Evolutionary conservation across 106 monocot genomes (phyloP).

Genomic region (Chionographis japonica): DNA sequence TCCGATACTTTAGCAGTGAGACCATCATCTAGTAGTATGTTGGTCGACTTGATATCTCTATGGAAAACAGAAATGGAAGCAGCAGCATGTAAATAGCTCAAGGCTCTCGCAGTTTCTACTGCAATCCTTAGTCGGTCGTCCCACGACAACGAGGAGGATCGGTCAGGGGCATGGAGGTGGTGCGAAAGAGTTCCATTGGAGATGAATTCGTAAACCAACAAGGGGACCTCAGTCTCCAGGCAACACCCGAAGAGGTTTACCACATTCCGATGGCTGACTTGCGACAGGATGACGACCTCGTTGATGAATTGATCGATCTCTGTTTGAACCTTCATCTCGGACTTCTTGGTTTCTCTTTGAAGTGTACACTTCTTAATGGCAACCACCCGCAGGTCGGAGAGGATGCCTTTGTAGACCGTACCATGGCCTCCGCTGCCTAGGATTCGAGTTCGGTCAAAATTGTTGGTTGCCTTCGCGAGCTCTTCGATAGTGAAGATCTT

Average conservation of each 20-base stretch:
- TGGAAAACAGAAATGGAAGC: constrained; percentile 14
- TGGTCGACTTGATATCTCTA: constrained; percentile 22
- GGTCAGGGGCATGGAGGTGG: too few species aligned
- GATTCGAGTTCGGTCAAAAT: constrained; percentile 10
- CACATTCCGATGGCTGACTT: constrained; percentile 1
- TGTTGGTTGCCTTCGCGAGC: constrained; percentile 15
- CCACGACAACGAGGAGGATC: background rate
- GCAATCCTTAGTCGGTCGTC: constrained; percentile 1
- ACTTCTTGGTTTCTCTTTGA: too few species aligned
- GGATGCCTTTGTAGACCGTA: constrained; percentile 21
- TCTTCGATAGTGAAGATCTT: constrained; percentile 9
- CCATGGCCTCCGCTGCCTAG: constrained; percentile 16
- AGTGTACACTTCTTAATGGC: background rate
- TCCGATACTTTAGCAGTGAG: background rate
- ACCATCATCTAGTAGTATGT: constrained; percentile 16
- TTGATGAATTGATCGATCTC: too few species aligned
- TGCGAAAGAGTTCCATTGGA: too few species aligned
- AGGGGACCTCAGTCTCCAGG: too few species aligned
- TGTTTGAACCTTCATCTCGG: too few species aligned
- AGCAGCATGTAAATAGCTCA: constrained; percentile 17
- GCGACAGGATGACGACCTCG: too few species aligned
- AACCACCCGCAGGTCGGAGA: constrained; percentile 12
- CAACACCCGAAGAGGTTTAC: constrained; percentile 1
- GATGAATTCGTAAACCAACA: too few species aligned
- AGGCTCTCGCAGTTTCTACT: constrained; percentile 12